Evolutionary conservation across 345 rosid genomes (phyloP).

Genomic region (Salix caprea): DNA sequence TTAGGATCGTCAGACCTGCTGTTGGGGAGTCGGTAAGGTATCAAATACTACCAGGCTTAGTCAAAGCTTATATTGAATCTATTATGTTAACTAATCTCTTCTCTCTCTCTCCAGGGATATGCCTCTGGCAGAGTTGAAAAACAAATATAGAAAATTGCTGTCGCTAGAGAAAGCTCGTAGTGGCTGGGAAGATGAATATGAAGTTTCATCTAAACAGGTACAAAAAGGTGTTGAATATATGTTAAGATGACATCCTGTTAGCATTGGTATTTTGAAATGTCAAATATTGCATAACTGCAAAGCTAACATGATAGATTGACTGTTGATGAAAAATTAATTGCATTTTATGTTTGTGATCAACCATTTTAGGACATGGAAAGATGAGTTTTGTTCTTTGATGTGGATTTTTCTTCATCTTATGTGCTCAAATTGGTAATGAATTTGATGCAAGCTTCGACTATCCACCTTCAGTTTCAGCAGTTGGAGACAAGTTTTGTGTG

Average conservation of each 20-base stretch:
- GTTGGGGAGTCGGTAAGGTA: constrained; percentile 95
- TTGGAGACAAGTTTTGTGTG: not conserved
- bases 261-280: not conserved
- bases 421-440: not conserved
- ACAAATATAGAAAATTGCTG: constrained; percentile 67
- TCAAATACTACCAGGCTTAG: constrained; percentile 7
- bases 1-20: constrained; percentile 84
- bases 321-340: not conserved
- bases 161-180: constrained; percentile 66
- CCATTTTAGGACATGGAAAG: not conserved
- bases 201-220: constrained; percentile 93
- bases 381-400: not conserved
- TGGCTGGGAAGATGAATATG: constrained; percentile 98
- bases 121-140: constrained; percentile 73
- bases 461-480: not conserved
- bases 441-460: not conserved
- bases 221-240: not conserved
- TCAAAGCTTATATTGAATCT: constrained; percentile 6
- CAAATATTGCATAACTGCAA: not conserved
- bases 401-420: not conserved
- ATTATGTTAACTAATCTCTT: constrained; percentile 3
- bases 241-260: not conserved
- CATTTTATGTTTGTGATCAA: not conserved
- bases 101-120: constrained; percentile 58
- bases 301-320: not conserved